Percentiles rank a stretch among this genome's conserved stretches.
Conservation (phyloP, 805 yeast genomes). For the Myxozyma lipomycoides region DNA sequence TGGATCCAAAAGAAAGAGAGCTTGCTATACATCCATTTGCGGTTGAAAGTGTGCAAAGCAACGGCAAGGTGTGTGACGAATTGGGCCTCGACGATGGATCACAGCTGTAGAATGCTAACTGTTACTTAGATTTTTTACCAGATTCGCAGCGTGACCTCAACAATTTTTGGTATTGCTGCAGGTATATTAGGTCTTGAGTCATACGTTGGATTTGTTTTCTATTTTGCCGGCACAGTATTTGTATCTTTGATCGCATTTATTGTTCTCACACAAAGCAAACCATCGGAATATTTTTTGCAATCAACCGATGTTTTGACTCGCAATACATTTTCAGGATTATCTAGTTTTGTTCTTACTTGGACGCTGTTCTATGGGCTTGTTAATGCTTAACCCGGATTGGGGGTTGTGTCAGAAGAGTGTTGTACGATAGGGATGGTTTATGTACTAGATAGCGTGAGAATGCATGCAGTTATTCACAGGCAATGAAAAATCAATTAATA, state of each 20-base stretch:
- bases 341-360: slow-evolving; percentile 58
- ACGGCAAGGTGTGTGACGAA: slow-evolving; percentile 22
- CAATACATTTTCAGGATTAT: slow-evolving; percentile 46
- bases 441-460: not conserved
- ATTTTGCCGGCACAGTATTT: slow-evolving; percentile 27
- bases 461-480: not conserved
- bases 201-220: slow-evolving; percentile 22
- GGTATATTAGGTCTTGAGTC: slow-evolving; percentile 28
- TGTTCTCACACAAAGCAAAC: slow-evolving; percentile 38
- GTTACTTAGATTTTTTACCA: slow-evolving; percentile 15
- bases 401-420: not conserved
- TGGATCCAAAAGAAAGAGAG: slow-evolving; percentile 20
- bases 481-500: slow-evolving; percentile 3
- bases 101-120: not conserved
- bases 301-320: slow-evolving; percentile 45
- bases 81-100: not conserved
- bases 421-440: not conserved
- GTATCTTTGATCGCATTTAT: slow-evolving; percentile 27
- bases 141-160: slow-evolving; percentile 25
- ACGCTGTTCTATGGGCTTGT: slow-evolving; percentile 41
- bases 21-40: slow-evolving; percentile 18
- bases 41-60: slow-evolving; percentile 15
- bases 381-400: slow-evolving; percentile 24
- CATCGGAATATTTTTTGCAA: slow-evolving; percentile 41
- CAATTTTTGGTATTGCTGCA: slow-evolving; percentile 27